Base-by-base conservation (phyloP, 129 eudicot genomes). In the Escallonia rubra region DNA sequence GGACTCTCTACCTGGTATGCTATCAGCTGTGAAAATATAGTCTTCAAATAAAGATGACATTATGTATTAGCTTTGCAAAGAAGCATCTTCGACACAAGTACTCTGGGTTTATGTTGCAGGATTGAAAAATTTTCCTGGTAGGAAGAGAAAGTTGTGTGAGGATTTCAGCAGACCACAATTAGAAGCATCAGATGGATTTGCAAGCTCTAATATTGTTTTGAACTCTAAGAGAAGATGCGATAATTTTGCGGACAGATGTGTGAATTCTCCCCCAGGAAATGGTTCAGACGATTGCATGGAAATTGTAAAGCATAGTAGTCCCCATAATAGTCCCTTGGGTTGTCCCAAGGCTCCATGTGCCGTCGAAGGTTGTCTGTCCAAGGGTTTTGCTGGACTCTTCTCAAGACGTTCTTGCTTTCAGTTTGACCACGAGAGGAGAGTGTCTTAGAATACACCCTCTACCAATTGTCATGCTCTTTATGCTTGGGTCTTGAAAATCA, bases 331-430 rank as follows among this genome's bases (percentile, higher is more conserved):
- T 54, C 73, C 68, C 12, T 57, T 71, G 56, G 61, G 82, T 79
- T 64, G 78, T 62, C 61, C 79, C 55, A 86, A 72, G 69, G 67
- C 90, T 60, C 81, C 78, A 0, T 89, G 96, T 84, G 89, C 92
- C 9, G 82, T 93, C 43, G 99, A 93, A 79, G 95, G 96, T 47
- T 86, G 90, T 72, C 83, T 92, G 50, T 76, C 96, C 11, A 93
- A 86, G 80, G 95, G 98, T 14, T 84, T 93, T 71, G 95, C 96
- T 0, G 96, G 87, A 41, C 92, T 93, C 44, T 76, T 89, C 46
- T 79, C 92, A 0, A 67, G 79, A 3, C 85, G 60, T 49, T 69
- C 96, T 2, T 70, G 82, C 75, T 72, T 80, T 69, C 85, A 86
- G 73, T 72, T 83, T 79, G 85, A 81, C 48, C 72, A 65, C 23